Base-by-base conservation (phyloP, 345 rosid species). In the Adansonia digitata region DNA sequence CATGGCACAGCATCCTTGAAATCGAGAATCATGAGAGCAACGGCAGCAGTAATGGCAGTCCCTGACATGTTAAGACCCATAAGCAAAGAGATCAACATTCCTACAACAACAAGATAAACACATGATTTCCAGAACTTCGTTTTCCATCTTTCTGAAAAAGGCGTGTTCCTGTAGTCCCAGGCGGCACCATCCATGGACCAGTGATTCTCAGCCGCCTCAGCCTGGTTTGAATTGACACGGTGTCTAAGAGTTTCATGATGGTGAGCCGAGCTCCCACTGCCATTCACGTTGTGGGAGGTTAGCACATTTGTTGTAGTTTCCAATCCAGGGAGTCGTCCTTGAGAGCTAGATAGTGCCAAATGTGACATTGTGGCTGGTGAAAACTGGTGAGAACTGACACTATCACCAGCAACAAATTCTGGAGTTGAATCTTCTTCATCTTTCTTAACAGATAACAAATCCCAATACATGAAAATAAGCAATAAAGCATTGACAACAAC, bases 21-120 rank as follows among this genome's bases (percentile, higher is more conserved):
- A 84, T 94, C 98, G 53, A 92, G 93, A 82, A 89, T 89, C 0
- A 90, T 84, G 29, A 94, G 93, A 77, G 92, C 92, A 72, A 94
- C 85, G 27, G 97, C 93, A 35, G 98, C 92, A 14, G 97, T 85
- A 5, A 94, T 83, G 27, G 97, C 92, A 24, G 92, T 89, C 98
- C 97, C 90, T 0, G 97, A 92, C 98, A 94, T 94, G 78, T 92
- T 85, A 59, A 91, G 85, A 59, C 97, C 97, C 78, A 83, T 69
- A 56, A 92, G 82, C 73, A 94, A 64, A 73, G 95, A 85, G 66
- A 87, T 64, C 57, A 94, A 17, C 97, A 92, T 92, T 15, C 96
- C 97, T 9, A 89, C 0, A 0, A 92, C 87, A 29, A 89, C 81
- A 6, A 90, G 69, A 68, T 89, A 90, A 69, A 92, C 93, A 79